Conservation (phyloP, 2,329 filamentous ascomycete genomes). For the Trichophyton schoenleinii region DNA sequence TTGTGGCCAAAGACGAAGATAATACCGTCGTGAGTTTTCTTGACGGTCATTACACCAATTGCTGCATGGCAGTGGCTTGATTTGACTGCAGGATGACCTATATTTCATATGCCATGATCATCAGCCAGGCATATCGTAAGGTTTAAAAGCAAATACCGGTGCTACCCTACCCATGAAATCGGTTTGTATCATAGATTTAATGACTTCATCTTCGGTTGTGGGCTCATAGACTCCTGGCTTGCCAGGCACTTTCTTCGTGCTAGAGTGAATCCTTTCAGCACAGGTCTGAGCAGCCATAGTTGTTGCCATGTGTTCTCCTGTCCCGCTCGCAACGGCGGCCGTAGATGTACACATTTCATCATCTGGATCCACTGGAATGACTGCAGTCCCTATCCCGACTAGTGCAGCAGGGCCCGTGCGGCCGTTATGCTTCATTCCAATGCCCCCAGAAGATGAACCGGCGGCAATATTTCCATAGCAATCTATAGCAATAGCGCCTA, state of each 20-base stretch:
- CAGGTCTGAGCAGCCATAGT: slow-evolving; percentile 81
- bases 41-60: slow-evolving; percentile 82
- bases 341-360: slow-evolving; percentile 60
- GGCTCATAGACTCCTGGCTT: slow-evolving; percentile 46
- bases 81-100: slow-evolving; percentile 65
- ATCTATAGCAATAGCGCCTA: slow-evolving; percentile 91
- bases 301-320: slow-evolving; percentile 95
- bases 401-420: slow-evolving; percentile 85
- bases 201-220: slow-evolving; percentile 63
- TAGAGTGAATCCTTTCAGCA: slow-evolving; percentile 70
- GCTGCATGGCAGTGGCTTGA: slow-evolving; percentile 71
- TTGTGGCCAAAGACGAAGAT: slow-evolving; percentile 94
- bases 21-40: slow-evolving; percentile 63
- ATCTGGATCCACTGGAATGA: slow-evolving; percentile 62
- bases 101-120: background rate
- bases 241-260: slow-evolving; percentile 46
- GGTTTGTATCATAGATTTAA: slow-evolving; percentile 65
- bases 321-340: slow-evolving; percentile 81
- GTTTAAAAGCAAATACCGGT: background rate
- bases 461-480: slow-evolving; percentile 76
- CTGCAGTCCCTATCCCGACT: slow-evolving; percentile 78
- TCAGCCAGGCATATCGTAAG: background rate
- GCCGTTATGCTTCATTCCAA: slow-evolving; percentile 94
- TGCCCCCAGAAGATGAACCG: slow-evolving; percentile 89
- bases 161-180: slow-evolving; percentile 65